Conservation (phyloP, 2,329 filamentous ascomycete genomes). For the Allantophomopsis lycopodina region DNA sequence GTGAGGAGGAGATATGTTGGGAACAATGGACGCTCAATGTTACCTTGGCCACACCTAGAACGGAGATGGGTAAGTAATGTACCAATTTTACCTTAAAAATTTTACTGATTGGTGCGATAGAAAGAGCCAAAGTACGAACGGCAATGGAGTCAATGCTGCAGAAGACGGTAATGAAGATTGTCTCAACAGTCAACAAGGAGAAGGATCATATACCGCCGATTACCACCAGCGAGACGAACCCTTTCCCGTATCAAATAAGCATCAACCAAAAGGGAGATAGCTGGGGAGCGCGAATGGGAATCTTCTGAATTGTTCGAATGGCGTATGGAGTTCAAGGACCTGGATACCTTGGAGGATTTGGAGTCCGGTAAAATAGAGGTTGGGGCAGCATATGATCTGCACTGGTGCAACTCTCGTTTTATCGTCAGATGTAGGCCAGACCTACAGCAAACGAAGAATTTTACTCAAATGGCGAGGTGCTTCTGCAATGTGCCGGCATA, state of each 20-base stretch:
- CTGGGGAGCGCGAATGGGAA: conserved; percentile 69
- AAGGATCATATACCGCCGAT: conserved; percentile 97
- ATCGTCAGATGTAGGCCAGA: too few relatives aligned
- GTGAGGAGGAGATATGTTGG: conserved; percentile 93
- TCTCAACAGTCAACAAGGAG: conserved; percentile 73
- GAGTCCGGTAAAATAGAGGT: too few relatives aligned
- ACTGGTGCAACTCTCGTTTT: too few relatives aligned
- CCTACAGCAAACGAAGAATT: too few relatives aligned
- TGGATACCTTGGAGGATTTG: too few relatives aligned
- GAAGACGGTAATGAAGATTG: conserved; percentile 79
- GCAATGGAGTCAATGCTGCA: conserved; percentile 86
- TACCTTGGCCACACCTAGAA: conserved; percentile 79
- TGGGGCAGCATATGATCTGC: too few relatives aligned
- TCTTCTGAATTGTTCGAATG: conserved; percentile 17
- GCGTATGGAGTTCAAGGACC: too few relatives aligned
- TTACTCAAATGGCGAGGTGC: too few relatives aligned
- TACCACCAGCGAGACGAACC: conserved; percentile 80
- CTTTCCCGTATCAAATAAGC: conserved; percentile 87
- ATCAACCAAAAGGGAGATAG: conserved; percentile 72
- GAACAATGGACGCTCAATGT: conserved; percentile 92
- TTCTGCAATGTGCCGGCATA: too few relatives aligned
- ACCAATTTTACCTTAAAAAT: neutral
- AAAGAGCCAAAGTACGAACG: conserved; percentile 75
- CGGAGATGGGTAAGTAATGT: conserved; percentile 59
- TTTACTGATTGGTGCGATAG: conserved; percentile 25